Conservation (phyloP, 352 stramenopile genomes). For the Pythium guiyangense region DNA sequence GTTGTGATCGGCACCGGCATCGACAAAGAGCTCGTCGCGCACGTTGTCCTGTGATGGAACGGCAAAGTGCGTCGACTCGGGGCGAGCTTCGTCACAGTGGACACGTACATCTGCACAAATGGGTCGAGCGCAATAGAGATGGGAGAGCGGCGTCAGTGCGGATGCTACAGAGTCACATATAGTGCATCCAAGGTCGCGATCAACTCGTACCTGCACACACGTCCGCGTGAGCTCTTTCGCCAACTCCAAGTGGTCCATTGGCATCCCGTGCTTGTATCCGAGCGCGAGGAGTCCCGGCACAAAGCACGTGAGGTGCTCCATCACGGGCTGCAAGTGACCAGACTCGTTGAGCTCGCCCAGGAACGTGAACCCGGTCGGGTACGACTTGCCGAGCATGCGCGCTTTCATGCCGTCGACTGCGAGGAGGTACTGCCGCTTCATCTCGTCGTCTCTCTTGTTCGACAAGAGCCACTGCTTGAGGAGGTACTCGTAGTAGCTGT, state of each 20-base stretch:
- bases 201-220: conserved; percentile 47
- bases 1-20: conserved; percentile 42
- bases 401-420: conserved; percentile 46
- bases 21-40: neutral
- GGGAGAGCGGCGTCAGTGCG: too few relatives aligned
- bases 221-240: conserved; percentile 68
- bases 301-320: conserved; percentile 90
- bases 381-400: conserved; percentile 32
- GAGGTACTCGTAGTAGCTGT: conserved; percentile 78
- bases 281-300: conserved; percentile 80
- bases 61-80: conserved; percentile 65
- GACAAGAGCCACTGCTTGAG: conserved; percentile 70
- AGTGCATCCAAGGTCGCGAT: too few relatives aligned
- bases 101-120: conserved; percentile 57
- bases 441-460: conserved; percentile 37
- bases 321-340: conserved; percentile 27
- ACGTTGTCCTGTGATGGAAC: neutral
- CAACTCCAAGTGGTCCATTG: conserved; percentile 46
- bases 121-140: too few relatives aligned
- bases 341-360: conserved; percentile 31
- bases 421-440: conserved; percentile 47
- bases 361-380: conserved; percentile 33
- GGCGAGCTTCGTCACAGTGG: conserved; percentile 50
- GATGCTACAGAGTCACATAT: too few relatives aligned
- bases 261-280: conserved; percentile 50